A percentile compares a stretch with the other conserved stretches of the same genome.
phyloP scores from a whole-genome alignment of 83 land plant genomes.

The Isoetes engelmannii region DNA sequence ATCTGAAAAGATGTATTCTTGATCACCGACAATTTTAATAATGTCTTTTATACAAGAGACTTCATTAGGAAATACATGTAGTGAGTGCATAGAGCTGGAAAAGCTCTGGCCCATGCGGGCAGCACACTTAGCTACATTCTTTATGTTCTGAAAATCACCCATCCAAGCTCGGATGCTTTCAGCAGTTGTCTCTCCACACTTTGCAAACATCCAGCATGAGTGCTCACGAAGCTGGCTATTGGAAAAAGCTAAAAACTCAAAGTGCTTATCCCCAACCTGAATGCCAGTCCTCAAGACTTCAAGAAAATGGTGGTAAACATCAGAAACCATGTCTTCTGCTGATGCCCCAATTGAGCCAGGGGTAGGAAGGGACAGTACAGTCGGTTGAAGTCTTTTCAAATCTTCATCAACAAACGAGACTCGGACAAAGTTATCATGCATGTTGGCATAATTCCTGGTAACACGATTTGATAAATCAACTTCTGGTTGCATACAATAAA shows the following conservation, averaged over 20 bases:
- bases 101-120: slow-evolving; percentile 91
- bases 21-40: slow-evolving; percentile 30
- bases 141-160: slow-evolving; percentile 59
- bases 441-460: slow-evolving; percentile 15
- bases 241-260: slow-evolving; percentile 79
- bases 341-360: neutral
- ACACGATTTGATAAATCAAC: slow-evolving; percentile 45
- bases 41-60: slow-evolving; percentile 51
- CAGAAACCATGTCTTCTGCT: slow-evolving; percentile 4
- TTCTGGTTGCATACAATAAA: slow-evolving; percentile 58
- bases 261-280: slow-evolving; percentile 50
- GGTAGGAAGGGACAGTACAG: slow-evolving; percentile 12
- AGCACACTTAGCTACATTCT: slow-evolving; percentile 78
- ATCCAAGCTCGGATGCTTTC: slow-evolving; percentile 69
- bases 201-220: slow-evolving; percentile 87
- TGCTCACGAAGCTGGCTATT: slow-evolving; percentile 74
- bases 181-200: slow-evolving; percentile 41
- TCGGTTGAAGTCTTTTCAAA: slow-evolving; percentile 6
- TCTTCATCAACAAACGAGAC: slow-evolving; percentile 29
- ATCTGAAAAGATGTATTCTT: slow-evolving; percentile 64
- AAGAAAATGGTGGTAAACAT: slow-evolving; percentile 43
- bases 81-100: slow-evolving; percentile 49
- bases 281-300: slow-evolving; percentile 52
- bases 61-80: slow-evolving; percentile 44
- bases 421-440: slow-evolving; percentile 20